These are phyloP conservation scores for Annulohypoxylon stygium DNA, from an alignment of 495 filamentous ascomycete species.

Conservation along the genomic window DNA sequence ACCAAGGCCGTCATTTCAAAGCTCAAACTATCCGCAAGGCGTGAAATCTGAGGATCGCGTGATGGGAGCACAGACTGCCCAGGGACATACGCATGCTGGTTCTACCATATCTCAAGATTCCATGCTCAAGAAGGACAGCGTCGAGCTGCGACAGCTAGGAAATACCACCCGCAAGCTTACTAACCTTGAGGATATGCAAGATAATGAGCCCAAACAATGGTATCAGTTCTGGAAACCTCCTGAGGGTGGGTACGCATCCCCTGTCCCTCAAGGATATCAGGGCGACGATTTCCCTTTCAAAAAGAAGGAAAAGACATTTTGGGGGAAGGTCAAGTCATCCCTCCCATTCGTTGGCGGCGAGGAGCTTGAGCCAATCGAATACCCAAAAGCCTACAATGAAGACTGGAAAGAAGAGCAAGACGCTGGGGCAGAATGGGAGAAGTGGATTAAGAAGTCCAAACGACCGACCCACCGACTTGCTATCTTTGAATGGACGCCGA, in stretches of 20 bases:
- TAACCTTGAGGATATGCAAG: constrained; percentile 59
- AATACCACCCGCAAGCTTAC: constrained; percentile 61
- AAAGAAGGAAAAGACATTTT: constrained; percentile 58
- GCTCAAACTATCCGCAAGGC: constrained; percentile 27
- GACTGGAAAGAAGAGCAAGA: constrained; percentile 73
- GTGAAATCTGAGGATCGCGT: constrained; percentile 43
- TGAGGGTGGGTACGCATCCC: constrained; percentile 64
- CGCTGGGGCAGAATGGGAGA: constrained; percentile 83
- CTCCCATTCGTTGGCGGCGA: constrained; percentile 57
- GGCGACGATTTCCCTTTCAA: constrained; percentile 56
- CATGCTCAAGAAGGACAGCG: constrained; percentile 48
- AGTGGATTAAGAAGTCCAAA: constrained; percentile 82
- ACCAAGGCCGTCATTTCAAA: constrained; percentile 50
- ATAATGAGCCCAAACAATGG: constrained; percentile 59
- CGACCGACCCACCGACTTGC: constrained; percentile 89
- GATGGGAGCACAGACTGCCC: constrained; percentile 45
- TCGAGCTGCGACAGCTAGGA: constrained; percentile 50
- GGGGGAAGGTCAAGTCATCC: constrained; percentile 57
- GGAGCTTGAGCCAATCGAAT: constrained; percentile 65
- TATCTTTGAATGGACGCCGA: constrained; percentile 75
- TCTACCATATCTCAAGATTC: constrained; percentile 55
- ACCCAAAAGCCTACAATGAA: constrained; percentile 77
- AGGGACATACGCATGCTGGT: constrained; percentile 52
- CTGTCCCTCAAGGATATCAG: constrained; percentile 63
- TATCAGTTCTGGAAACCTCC: constrained; percentile 70